A percentile compares a stretch with the other conserved stretches of the same genome.
These are phyloP conservation scores for Fragaria ananassa DNA, from an alignment of 306 rosid genomes.

Conservation along the genomic window DNA sequence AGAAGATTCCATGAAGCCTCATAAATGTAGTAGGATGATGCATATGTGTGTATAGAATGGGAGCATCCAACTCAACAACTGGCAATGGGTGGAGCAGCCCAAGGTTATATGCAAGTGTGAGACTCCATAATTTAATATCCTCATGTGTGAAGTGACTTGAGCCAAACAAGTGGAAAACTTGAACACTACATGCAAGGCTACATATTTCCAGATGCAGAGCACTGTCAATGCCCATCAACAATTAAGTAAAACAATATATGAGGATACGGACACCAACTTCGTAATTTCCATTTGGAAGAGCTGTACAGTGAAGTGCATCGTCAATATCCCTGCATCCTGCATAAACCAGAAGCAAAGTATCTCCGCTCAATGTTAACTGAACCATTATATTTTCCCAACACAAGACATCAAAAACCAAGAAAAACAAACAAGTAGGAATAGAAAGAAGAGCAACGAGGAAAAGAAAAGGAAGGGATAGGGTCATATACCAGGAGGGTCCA, in stretches of 20 bases:
- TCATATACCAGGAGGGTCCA: slow-evolving; percentile 92
- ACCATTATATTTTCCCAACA: slow-evolving; percentile 5
- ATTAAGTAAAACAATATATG: slow-evolving; percentile 9
- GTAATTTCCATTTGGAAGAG: slow-evolving; percentile 94
- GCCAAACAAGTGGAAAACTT: neutral
- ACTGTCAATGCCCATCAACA: neutral
- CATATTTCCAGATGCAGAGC: neutral
- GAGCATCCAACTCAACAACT: neutral
- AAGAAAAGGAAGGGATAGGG: neutral
- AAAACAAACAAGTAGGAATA: neutral
- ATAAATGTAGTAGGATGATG: neutral
- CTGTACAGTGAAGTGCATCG: slow-evolving; percentile 86
- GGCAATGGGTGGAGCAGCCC: neutral
- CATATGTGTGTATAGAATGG: neutral
- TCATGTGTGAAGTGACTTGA: neutral
- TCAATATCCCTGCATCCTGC: slow-evolving; percentile 97
- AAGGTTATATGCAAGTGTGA: neutral
- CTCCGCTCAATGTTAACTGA: neutral
- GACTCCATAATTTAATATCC: neutral
- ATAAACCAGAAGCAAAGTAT: slow-evolving; percentile 28
- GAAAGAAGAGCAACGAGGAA: neutral
- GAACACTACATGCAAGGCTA: neutral
- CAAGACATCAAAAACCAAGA: neutral
- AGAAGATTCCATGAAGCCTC: neutral
- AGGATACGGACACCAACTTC: slow-evolving; percentile 99